Evolutionary conservation across 2,329 filamentous ascomycete species (phyloP), one percentile per base, ranked within the genome.

Genomic region (Fusarium dimerum): DNA sequence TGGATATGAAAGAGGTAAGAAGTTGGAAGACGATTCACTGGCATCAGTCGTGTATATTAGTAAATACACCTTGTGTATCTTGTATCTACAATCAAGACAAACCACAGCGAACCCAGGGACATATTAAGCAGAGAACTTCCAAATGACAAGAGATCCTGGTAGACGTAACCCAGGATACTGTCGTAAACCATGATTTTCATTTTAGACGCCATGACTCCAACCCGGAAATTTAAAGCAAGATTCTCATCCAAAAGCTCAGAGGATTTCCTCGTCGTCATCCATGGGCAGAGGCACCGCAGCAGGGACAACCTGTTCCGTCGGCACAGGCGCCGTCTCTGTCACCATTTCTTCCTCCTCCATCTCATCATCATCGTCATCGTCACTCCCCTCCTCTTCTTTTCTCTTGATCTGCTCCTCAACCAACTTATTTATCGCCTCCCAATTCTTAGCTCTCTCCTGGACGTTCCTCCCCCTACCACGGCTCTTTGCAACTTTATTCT

Each of bases 371-470:
- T 26, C 57, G 66, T 68, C 61, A 26, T 26, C 20, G 7, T 66
- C 68, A 56, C 58, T 61, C n/a, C 56, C 48, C 17, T 55, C 49
- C 29, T 57, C 53, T 43, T 48, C 52, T 5, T 60, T 65, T 18
- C 51, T 57, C 16, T 59, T 58, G 2, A 49, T 61, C 18, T 59
- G 63, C 44, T 56, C 59, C 18, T 62, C 66, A 3, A 60, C 64
- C 41, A 65, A 63, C 54, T 66, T 76, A 66, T 86, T 86, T 61
- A 85, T 73, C 8, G 83, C 78, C 2, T 85, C 81, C 83, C 83
- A 86, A 5, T 71, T 71, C 66, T 81, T 81, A 17, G 75, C 74
- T 55, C 83, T 71, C 40, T 71, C 65, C 59, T 82, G 76, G 9
- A 83, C 74, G 15, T 61, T 71, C 51, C 73, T 72, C 1, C 78